A percentile compares a stretch with the other conserved stretches of the same genome.
These are phyloP conservation scores for Candida nemodendra DNA, from an alignment of 805 yeast species.

Conservation along the genomic window DNA sequence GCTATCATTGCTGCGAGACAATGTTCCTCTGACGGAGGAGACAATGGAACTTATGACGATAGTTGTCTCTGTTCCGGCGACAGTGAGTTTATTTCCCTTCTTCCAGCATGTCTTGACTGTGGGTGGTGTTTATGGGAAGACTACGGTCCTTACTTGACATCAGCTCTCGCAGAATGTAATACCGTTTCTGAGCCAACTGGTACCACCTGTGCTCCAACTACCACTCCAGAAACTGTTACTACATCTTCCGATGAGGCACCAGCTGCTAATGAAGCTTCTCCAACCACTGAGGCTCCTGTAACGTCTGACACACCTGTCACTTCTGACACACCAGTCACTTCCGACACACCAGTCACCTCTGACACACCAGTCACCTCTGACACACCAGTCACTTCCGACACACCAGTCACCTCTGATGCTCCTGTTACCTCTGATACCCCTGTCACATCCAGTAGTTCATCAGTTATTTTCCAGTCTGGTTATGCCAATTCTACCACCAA, in stretches of 20 bases:
- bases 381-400: neutral
- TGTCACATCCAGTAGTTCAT: too few species aligned
- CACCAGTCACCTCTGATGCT: too few species aligned
- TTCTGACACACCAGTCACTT: too few species aligned
- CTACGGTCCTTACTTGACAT: constrained; percentile 30
- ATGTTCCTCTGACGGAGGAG: constrained; percentile 25
- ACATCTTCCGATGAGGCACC: constrained; percentile 15
- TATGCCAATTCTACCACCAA: too few species aligned
- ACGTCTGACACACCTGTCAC: constrained; percentile 26
- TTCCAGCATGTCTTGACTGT: constrained; percentile 34
- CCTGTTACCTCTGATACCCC: constrained; percentile 9
- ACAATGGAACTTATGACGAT: constrained; percentile 30
- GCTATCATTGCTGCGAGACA: constrained; percentile 31
- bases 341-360: too few species aligned
- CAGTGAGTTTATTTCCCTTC: constrained; percentile 24
- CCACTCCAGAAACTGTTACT: constrained; percentile 14
- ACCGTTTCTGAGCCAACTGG: constrained; percentile 35
- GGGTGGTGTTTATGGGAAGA: constrained; percentile 39
- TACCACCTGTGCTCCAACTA: constrained; percentile 23
- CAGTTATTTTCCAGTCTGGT: too few species aligned
- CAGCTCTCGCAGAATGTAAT: constrained; percentile 30
- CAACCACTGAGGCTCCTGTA: constrained; percentile 18
- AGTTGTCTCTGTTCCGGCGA: constrained; percentile 31
- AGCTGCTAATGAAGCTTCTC: constrained; percentile 9
- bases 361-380: constrained; percentile 16